Evolutionary conservation across 2,329 filamentous ascomycete species (phyloP).

Genomic region (Aspergillus quadricinctus): DNA sequence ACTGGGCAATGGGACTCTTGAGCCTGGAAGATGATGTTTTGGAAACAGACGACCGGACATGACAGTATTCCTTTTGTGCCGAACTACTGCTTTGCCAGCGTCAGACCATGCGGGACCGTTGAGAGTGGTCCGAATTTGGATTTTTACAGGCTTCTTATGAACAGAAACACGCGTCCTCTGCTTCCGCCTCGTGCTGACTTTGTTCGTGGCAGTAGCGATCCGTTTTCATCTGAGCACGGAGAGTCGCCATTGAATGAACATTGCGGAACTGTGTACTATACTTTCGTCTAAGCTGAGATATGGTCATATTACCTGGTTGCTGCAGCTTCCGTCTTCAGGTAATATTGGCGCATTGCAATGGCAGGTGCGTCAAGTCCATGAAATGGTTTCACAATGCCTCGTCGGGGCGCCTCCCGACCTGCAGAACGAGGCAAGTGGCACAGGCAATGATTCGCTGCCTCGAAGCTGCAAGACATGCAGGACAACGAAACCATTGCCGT

Average conservation of each 20-base stretch:
- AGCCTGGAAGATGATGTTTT: conserved; percentile 73
- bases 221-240: neutral
- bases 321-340: neutral
- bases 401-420: neutral
- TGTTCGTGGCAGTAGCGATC: neutral
- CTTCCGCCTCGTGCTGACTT: neutral
- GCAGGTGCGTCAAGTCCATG: neutral
- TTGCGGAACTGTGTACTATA: neutral
- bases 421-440: neutral
- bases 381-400: neutral
- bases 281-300: neutral
- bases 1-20: conserved; percentile 74
- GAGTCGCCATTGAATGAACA: neutral
- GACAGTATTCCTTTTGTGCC: neutral
- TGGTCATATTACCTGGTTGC: neutral
- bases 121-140: neutral
- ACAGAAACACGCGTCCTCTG: neutral
- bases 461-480: neutral
- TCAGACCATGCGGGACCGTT: neutral
- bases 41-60: conserved; percentile 44
- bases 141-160: neutral
- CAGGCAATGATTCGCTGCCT: neutral
- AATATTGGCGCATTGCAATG: neutral
- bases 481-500: neutral
- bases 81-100: neutral